phyloP scores from a whole-genome alignment of 768 basidiomycete genomes.

The Scleroderma bovista region DNA sequence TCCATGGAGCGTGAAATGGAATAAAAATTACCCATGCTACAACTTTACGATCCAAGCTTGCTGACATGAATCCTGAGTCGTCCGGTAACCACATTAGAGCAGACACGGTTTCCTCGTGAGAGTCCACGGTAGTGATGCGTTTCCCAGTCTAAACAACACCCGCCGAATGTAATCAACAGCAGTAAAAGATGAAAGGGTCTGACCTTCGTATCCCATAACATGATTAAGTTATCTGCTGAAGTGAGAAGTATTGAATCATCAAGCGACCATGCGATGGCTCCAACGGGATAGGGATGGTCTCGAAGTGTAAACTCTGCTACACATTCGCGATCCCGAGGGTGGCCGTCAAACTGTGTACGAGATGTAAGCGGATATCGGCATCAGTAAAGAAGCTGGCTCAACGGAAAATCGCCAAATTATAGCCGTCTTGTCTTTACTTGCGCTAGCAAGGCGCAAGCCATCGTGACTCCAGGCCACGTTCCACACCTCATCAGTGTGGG shows the following conservation, averaged over 20 bases:
- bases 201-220: constrained; percentile 89
- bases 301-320: constrained; percentile 52
- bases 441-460: constrained; percentile 79
- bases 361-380: constrained; percentile 8
- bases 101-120: constrained; percentile 79
- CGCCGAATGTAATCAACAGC: constrained; percentile 6
- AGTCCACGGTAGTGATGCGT: constrained; percentile 57
- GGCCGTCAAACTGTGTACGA: constrained; percentile 41
- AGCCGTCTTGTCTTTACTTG: constrained; percentile 80
- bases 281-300: constrained; percentile 77
- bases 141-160: constrained; percentile 57
- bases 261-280: constrained; percentile 87
- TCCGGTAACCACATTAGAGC: constrained; percentile 87
- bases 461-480: constrained; percentile 92
- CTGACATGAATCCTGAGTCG: constrained; percentile 84
- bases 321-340: constrained; percentile 54
- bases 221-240: constrained; percentile 73
- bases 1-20: not conserved
- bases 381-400: constrained; percentile 26
- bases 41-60: constrained; percentile 79
- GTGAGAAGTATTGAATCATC: constrained; percentile 84
- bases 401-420: constrained; percentile 89
- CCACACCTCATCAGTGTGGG: constrained; percentile 95
- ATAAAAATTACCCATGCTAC: constrained; percentile 66
- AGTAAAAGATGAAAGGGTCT: constrained; percentile 10